phyloP scores from a whole-genome alignment of 2,329 filamentous ascomycete genomes.

The Penicillium sp. region DNA sequence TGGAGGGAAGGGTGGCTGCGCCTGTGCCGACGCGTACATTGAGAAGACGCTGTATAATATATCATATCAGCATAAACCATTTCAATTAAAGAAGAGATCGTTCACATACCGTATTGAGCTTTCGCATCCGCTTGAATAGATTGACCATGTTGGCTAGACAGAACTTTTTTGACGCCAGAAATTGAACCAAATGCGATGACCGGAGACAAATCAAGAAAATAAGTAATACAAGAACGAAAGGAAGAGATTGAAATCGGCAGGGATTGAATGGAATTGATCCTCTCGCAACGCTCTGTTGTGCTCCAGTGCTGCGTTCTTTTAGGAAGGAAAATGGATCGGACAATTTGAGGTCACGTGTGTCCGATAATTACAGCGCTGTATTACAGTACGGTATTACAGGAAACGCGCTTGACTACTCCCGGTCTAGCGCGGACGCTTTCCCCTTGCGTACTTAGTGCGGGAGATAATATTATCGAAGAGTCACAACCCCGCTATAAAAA shows the following conservation, averaged over 20 bases:
- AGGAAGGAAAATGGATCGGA: slow-evolving; percentile 1
- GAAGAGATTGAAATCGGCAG: background rate
- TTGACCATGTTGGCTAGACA: slow-evolving; percentile 41
- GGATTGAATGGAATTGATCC: background rate
- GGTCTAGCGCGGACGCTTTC: background rate
- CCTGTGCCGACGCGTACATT: slow-evolving; percentile 75
- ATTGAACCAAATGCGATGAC: background rate
- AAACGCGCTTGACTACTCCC: background rate
- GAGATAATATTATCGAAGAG: slow-evolving; percentile 2
- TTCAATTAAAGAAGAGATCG: slow-evolving; percentile 19
- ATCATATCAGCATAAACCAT: slow-evolving; percentile 1
- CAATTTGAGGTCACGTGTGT: slow-evolving; percentile 14
- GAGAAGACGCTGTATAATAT: slow-evolving; percentile 56
- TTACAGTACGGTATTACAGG: background rate
- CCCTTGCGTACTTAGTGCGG: slow-evolving; percentile 6
- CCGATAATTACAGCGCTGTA: background rate
- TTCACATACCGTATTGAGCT: slow-evolving; percentile 63
- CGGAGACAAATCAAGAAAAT: background rate
- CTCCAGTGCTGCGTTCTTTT: background rate
- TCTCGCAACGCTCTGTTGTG: background rate
- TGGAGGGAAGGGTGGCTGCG: slow-evolving; percentile 68
- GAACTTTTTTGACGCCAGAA: background rate
- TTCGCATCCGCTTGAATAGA: slow-evolving; percentile 64
- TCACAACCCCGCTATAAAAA: slow-evolving; percentile 8
- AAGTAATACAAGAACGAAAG: background rate